Conservation (phyloP, 768 basidiomycete genomes). For the Mrakia hoshinonis region DNA sequence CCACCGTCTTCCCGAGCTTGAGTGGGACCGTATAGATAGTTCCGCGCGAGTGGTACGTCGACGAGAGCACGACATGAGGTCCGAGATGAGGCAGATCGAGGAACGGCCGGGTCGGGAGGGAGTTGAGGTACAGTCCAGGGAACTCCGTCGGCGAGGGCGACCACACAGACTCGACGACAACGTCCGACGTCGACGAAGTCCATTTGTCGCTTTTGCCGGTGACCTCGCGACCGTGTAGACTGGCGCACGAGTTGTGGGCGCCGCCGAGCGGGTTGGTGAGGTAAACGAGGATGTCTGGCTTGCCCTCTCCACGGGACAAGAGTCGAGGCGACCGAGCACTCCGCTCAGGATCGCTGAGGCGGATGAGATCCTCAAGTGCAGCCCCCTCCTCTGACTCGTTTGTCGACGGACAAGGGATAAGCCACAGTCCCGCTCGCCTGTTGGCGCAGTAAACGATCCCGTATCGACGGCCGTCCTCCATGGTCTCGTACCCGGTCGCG, state of each 20-base stretch:
- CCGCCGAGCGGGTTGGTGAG: conserved; percentile 53
- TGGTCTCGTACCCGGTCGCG: conserved; percentile 57
- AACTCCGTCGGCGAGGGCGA: conserved; percentile 45
- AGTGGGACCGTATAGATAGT: neutral
- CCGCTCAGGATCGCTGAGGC: conserved; percentile 44
- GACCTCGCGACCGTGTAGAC: conserved; percentile 48
- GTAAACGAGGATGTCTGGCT: conserved; percentile 46
- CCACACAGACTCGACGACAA: conserved; percentile 46
- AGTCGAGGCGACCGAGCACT: conserved; percentile 58
- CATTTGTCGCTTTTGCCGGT: neutral
- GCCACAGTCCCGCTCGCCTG: conserved; percentile 53
- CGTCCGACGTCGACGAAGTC: neutral
- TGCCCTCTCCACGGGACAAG: conserved; percentile 34
- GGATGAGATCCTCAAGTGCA: neutral
- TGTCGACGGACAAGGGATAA: conserved; percentile 40
- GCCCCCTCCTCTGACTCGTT: conserved; percentile 34
- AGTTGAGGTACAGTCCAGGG: conserved; percentile 57
- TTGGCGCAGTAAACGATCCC: conserved; percentile 58
- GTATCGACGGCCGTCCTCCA: conserved; percentile 52
- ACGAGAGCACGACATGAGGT: conserved; percentile 45
- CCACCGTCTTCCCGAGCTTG: neutral
- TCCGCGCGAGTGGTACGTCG: conserved; percentile 51
- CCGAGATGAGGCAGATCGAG: conserved; percentile 40
- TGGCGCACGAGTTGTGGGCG: conserved; percentile 52
- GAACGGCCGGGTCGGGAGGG: conserved; percentile 46